A percentile compares a stretch with the other conserved stretches of the same genome.
Conservation (phyloP, 306 rosid genomes). For the Trichosanthes truncata region DNA sequence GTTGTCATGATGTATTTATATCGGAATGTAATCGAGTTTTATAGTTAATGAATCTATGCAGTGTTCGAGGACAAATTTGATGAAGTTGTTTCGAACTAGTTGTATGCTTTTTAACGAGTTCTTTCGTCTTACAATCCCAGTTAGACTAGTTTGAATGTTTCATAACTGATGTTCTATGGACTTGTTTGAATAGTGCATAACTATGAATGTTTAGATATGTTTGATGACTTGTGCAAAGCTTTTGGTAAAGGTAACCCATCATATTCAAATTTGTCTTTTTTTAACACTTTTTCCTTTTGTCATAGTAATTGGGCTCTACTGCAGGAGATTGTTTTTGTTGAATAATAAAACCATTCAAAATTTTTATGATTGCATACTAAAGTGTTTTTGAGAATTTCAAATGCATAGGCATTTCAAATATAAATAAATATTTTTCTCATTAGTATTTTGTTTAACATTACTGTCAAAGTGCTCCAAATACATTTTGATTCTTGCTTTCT, state of each 20-base stretch:
- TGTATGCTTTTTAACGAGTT: neutral
- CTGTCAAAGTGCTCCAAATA: neutral
- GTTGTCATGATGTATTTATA: neutral
- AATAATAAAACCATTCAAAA: neutral
- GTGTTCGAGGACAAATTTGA: neutral
- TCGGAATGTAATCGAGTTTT: neutral
- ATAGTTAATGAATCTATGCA: neutral
- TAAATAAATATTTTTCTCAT: neutral
- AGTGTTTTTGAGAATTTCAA: neutral
- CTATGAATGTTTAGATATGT: neutral
- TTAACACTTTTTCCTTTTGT: neutral
- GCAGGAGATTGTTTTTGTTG: neutral
- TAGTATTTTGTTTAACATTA: neutral
- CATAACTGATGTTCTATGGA: neutral
- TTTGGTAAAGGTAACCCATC: neutral
- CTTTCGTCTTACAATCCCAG: neutral
- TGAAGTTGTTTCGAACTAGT: neutral
- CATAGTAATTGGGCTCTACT: neutral
- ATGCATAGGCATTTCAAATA: neutral
- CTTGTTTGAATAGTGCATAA: neutral
- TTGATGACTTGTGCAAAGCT: neutral
- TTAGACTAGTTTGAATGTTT: neutral
- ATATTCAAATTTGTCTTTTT: neutral
- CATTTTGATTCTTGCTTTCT: neutral
- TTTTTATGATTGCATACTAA: neutral